Percentiles rank a stretch among this genome's conserved stretches.
Conservation (phyloP, 805 yeast genomes). For the Diddensiella transvaalensis region DNA sequence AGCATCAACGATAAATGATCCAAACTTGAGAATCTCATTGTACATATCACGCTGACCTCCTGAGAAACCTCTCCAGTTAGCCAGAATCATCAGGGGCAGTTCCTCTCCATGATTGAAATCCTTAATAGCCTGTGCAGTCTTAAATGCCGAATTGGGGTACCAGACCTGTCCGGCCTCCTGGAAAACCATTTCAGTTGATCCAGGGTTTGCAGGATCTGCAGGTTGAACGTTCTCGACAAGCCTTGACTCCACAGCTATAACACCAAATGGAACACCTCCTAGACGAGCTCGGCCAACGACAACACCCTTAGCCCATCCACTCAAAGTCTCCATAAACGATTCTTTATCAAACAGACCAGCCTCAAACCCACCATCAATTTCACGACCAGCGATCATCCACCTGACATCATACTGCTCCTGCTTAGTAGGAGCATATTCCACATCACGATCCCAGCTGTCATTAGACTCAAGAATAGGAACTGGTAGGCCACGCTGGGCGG, state of each 20-base stretch:
- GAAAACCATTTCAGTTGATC: slow-evolving; percentile 77
- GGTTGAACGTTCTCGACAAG: slow-evolving; percentile 86
- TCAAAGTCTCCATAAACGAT: slow-evolving; percentile 92
- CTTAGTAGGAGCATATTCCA: slow-evolving; percentile 72
- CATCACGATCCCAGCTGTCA: slow-evolving; percentile 92
- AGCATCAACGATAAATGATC: slow-evolving; percentile 96
- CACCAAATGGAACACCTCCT: slow-evolving; percentile 99
- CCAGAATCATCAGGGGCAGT: slow-evolving; percentile 93
- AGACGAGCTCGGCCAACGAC: slow-evolving; percentile 98
- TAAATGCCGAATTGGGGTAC: slow-evolving; percentile 99
- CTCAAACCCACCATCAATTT: slow-evolving; percentile 68
- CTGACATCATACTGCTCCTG: slow-evolving; percentile 84
- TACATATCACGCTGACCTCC: slow-evolving; percentile 99
- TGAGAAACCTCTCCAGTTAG: slow-evolving; percentile 99
- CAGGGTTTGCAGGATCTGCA: slow-evolving; percentile 98
- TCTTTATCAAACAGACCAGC: slow-evolving; percentile 86
- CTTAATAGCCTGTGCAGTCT: slow-evolving; percentile 97
- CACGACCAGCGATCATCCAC: slow-evolving; percentile 88
- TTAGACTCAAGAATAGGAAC: slow-evolving; percentile 77
- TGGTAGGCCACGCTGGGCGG: slow-evolving; percentile 84
- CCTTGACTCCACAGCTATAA: slow-evolving; percentile 92
- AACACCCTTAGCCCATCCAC: slow-evolving; percentile 99
- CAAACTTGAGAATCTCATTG: slow-evolving; percentile 95
- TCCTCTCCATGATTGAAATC: slow-evolving; percentile 98
- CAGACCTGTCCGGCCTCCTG: slow-evolving; percentile 99